A percentile compares a stretch with the other conserved stretches of the same genome.
Conservation (phyloP, 371 early-diverging fungal species). For the Mucor lusitanicus region DNA sequence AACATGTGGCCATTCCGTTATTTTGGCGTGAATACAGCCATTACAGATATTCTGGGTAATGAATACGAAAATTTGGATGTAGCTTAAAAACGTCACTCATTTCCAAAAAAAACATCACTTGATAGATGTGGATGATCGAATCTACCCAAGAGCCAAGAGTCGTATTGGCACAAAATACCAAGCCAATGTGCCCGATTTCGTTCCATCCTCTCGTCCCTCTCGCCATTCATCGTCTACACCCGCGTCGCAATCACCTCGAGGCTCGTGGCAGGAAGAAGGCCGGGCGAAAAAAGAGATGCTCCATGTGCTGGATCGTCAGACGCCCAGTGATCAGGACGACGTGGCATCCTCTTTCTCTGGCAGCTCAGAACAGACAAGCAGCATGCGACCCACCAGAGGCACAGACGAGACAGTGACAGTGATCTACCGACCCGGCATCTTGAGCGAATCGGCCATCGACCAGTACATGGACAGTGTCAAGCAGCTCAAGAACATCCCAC, state of each 20-base stretch:
- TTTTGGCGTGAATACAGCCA: conserved; percentile 77
- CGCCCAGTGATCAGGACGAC: neutral
- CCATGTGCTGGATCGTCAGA: neutral
- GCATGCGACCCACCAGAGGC: conserved; percentile 38
- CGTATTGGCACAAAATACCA: conserved; percentile 81
- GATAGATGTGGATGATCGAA: conserved; percentile 70
- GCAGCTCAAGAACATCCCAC: conserved; percentile 36
- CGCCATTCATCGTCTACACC: neutral
- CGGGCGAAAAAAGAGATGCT: neutral
- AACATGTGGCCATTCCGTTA: conserved; percentile 88
- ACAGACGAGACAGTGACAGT: conserved; percentile 51
- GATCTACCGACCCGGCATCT: conserved; percentile 25
- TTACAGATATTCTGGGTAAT: conserved; percentile 69
- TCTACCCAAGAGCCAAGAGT: conserved; percentile 81
- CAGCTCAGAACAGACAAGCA: neutral
- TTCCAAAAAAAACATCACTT: neutral
- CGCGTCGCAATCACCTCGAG: neutral
- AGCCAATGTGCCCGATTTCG: conserved; percentile 66
- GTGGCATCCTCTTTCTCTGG: neutral
- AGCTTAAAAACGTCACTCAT: neutral
- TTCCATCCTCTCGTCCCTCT: neutral
- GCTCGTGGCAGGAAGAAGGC: neutral
- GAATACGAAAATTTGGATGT: neutral
- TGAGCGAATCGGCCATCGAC: conserved; percentile 36
- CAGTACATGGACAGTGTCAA: conserved; percentile 51